These are phyloP conservation scores for Barnettozyma salicaria DNA, from an alignment of 805 yeast genomes.

Conservation along the genomic window DNA sequence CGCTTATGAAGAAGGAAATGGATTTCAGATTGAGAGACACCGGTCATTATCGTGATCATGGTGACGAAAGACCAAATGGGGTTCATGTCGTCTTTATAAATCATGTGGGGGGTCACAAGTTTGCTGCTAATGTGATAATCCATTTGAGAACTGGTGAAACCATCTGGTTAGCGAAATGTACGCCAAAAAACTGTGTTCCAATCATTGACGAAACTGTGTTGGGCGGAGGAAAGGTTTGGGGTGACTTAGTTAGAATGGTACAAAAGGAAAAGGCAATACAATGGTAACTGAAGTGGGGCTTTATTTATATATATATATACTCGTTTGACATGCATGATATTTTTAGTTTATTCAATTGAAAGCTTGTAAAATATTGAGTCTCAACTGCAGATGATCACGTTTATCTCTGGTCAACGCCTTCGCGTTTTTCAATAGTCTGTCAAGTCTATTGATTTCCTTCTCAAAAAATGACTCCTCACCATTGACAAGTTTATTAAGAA, in stretches of 20 bases:
- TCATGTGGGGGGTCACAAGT: constrained; percentile 96
- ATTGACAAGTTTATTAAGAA: constrained; percentile 38
- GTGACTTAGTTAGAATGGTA: constrained; percentile 55
- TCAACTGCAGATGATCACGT: constrained; percentile 43
- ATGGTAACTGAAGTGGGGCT: constrained; percentile 44
- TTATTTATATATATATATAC: too few relatives aligned
- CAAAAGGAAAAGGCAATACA: constrained; percentile 48
- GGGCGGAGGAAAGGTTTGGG: constrained; percentile 61
- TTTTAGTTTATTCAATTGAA: constrained; percentile 7
- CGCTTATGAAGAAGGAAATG: constrained; percentile 75
- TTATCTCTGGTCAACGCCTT: constrained; percentile 34
- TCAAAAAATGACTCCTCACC: constrained; percentile 38
- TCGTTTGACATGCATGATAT: not conserved
- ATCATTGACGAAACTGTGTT: constrained; percentile 72
- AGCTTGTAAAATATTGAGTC: constrained; percentile 41
- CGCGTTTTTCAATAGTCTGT: constrained; percentile 31
- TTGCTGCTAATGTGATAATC: constrained; percentile 80
- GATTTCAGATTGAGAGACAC: constrained; percentile 65
- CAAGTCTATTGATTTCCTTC: constrained; percentile 39
- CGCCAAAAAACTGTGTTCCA: constrained; percentile 68
- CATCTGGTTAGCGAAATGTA: constrained; percentile 83
- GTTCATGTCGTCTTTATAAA: constrained; percentile 64
- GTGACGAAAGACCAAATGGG: constrained; percentile 73
- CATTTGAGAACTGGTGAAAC: constrained; percentile 68
- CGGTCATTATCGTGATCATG: constrained; percentile 67